Evolutionary conservation across 176 grass and related monocot species (phyloP).

Genomic region (Echinochloa phyllopogon): DNA sequence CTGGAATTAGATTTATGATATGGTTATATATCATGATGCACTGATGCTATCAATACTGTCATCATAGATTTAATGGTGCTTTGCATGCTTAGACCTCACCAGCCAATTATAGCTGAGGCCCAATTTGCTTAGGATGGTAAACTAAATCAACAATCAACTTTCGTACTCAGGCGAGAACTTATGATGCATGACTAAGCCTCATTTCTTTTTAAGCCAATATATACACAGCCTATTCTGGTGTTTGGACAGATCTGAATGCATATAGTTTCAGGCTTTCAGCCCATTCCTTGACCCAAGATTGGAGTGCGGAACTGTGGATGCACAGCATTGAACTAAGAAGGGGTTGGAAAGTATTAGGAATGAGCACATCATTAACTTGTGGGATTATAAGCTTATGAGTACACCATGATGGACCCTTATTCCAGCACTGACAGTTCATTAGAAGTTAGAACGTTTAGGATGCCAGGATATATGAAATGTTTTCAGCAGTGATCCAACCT

Average conservation of each 20-base stretch:
- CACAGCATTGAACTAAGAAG: neutral
- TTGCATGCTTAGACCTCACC: neutral
- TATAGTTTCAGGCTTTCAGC: slow-evolving; percentile 1
- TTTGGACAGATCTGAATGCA: neutral
- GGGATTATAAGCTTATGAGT: neutral
- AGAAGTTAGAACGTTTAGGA: neutral
- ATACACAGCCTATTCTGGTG: neutral
- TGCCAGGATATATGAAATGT: neutral
- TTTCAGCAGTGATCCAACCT: neutral
- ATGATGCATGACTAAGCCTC: neutral
- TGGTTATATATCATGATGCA: neutral
- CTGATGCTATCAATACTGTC: neutral
- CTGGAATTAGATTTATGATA: neutral
- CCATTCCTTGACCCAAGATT: neutral
- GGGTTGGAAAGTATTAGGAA: neutral
- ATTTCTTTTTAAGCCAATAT: neutral
- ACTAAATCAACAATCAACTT: neutral
- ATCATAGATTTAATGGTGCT: neutral
- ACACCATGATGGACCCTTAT: neutral
- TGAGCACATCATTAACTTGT: neutral
- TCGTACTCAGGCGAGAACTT: neutral
- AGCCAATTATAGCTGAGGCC: neutral
- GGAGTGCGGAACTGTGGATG: neutral
- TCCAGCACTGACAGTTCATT: neutral
- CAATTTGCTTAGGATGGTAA: neutral